Evolutionary conservation across 1,284 basidiomycete species (phyloP).

Genomic region (Limonomyces culmigenus): DNA sequence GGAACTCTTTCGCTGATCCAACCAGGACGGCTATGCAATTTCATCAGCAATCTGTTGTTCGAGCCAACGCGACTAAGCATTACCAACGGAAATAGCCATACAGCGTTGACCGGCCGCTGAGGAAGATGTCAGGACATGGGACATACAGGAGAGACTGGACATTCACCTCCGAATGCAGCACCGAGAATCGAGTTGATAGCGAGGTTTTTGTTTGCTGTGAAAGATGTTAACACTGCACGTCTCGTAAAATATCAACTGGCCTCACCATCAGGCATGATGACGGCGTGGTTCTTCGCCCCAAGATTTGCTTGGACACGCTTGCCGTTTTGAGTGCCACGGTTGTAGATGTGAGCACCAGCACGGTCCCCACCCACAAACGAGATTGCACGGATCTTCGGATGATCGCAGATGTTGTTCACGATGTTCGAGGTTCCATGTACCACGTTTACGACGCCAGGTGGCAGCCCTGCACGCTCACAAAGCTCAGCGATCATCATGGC

Average conservation of each 20-base stretch:
- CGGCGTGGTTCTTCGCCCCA: slow-evolving; percentile 93
- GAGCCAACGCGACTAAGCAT: slow-evolving; percentile 14
- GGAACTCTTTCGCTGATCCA: slow-evolving; percentile 69
- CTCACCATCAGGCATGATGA: slow-evolving; percentile 87
- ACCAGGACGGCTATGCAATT: slow-evolving; percentile 57
- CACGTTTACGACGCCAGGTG: slow-evolving; percentile 71
- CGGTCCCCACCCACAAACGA: slow-evolving; percentile 95
- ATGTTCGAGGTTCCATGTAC: slow-evolving; percentile 83
- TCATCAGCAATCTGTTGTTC: neutral
- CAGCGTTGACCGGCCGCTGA: slow-evolving; percentile 92
- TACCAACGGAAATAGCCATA: slow-evolving; percentile 86
- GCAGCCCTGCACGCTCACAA: slow-evolving; percentile 63
- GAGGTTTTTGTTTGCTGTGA: slow-evolving; percentile 79
- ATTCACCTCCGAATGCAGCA: slow-evolving; percentile 80
- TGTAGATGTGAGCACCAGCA: slow-evolving; percentile 90
- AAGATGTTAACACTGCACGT: slow-evolving; percentile 3
- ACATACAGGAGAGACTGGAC: slow-evolving; percentile 8
- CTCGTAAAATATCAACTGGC: slow-evolving; percentile 1
- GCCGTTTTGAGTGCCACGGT: slow-evolving; percentile 70
- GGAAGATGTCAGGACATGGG: slow-evolving; percentile 24
- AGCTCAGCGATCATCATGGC: slow-evolving; percentile 96
- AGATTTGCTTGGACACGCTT: slow-evolving; percentile 94
- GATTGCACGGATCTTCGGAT: slow-evolving; percentile 84
- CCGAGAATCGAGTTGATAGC: slow-evolving; percentile 89
- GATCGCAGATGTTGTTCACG: slow-evolving; percentile 90